Evolutionary conservation across 2,329 filamentous ascomycete species (phyloP), one percentile per base, ranked within the genome.

Genomic region (Fusarium sp.): DNA sequence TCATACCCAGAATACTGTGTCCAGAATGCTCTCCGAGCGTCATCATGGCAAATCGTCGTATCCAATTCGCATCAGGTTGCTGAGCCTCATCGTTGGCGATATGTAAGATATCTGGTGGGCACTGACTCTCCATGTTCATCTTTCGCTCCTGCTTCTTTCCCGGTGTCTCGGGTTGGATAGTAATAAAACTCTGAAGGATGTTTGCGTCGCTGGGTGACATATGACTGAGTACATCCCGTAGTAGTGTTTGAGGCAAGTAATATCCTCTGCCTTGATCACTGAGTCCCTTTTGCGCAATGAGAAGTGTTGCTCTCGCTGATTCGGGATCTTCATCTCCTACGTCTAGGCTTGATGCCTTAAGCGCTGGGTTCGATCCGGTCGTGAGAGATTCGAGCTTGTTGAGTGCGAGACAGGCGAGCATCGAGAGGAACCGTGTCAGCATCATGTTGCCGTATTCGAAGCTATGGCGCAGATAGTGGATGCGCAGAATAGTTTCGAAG

Each of bases 381-480:
- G 38, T 2, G 5, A 52, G 13, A 2, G 21, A 31, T 1, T 37
- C 11, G 6, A 55, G 17, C 1, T 47, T 55, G 0, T 13, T 32
- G 0, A 62, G 15, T 0, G 57, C 31, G 3, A 44, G 19, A 7
- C 45, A 53, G 2, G 38, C 57, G 1, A 62, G 32, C 42, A 61
- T 47, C 1, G 33, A n/a, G 3, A 62, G 52, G 1, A 61, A 62
- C 0, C 35, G 35, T 0, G 52, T 47, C 1, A 62, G 4, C 52
- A 62, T 53, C 52, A 49, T 50, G 8, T 57, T 61, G 4, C 43
- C 47, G 4, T 27, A 41, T 21, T 47, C 47, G 3, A 61, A 61
- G 4, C 59, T 57, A 4, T 62, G 57, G 0, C 57, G 48, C 1
- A 61, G 39, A 19, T 61, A 50, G 19, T 61, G 53, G 4, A 62